Conservation (phyloP, 257 asterid species). For the Eustoma russellianum region DNA sequence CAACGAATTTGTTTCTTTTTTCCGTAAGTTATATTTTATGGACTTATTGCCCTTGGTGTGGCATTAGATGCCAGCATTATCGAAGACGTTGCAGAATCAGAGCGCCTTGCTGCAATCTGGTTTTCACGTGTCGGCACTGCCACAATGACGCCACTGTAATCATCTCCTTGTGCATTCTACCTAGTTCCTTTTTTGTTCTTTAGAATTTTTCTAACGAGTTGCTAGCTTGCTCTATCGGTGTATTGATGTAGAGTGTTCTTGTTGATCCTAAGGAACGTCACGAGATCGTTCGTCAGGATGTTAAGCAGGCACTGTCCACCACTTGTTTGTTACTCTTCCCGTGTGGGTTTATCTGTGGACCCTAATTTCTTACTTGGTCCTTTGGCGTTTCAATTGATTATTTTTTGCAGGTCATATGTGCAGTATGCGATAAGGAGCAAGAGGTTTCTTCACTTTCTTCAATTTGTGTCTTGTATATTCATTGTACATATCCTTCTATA, state of each 20-base stretch:
- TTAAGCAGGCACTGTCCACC: constrained; percentile 36
- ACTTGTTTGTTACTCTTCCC: background rate
- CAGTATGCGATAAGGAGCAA: constrained; percentile 29
- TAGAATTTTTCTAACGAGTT: background rate
- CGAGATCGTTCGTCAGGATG: constrained; percentile 72
- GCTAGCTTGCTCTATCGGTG: constrained; percentile 1
- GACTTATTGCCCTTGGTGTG: background rate
- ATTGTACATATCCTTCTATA: background rate
- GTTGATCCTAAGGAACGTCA: constrained; percentile 65
- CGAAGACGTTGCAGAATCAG: constrained; percentile 63
- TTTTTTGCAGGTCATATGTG: constrained; percentile 29
- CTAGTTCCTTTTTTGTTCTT: background rate
- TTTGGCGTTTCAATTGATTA: background rate
- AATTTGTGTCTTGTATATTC: no score
- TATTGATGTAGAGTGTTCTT: constrained; percentile 37
- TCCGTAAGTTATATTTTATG: background rate
- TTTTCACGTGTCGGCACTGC: constrained; percentile 89
- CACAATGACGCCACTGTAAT: constrained; percentile 81
- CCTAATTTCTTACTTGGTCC: background rate
- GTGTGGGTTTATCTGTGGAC: background rate
- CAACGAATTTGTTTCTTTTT: background rate
- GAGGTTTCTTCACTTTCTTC: constrained; percentile 31
- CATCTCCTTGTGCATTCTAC: background rate
- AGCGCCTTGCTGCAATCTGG: constrained; percentile 76
- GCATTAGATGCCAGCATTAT: constrained; percentile 73